A percentile compares a stretch with the other conserved stretches of the same genome.
Evolutionary conservation across 495 filamentous ascomycete genomes (phyloP).

Genomic region (Aspergillus biplanus): DNA sequence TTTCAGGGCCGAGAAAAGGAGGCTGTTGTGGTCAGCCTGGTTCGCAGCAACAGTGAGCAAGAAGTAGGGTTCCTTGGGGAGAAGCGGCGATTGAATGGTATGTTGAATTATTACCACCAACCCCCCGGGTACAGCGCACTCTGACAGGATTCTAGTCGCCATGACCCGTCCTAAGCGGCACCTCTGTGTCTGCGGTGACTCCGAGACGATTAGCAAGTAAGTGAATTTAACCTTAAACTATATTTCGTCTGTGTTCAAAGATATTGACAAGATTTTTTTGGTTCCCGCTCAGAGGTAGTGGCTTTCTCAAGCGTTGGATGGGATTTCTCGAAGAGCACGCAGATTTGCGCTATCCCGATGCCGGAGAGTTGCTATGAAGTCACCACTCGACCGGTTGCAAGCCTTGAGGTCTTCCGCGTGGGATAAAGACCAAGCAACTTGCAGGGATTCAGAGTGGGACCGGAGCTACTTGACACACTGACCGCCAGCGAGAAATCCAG

Average conservation of each 20-base stretch:
- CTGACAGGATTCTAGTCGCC: constrained; percentile 63
- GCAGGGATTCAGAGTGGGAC: not conserved
- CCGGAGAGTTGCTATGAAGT: constrained; percentile 53
- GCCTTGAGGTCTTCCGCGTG: constrained; percentile 2
- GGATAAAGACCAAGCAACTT: not conserved
- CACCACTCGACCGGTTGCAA: not conserved
- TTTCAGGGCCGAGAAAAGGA: constrained; percentile 99
- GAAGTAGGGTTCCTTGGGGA: constrained; percentile 97
- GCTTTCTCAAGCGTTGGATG: constrained; percentile 89
- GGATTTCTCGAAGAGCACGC: constrained; percentile 80
- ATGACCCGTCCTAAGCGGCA: constrained; percentile 94
- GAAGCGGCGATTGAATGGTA: constrained; percentile 88
- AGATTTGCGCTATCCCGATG: constrained; percentile 82
- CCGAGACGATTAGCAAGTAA: constrained; percentile 85
- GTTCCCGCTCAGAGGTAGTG: constrained; percentile 63
- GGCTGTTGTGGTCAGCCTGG: constrained; percentile 86
- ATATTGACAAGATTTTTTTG: constrained; percentile 13
- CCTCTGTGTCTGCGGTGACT: constrained; percentile 88
- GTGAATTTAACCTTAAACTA: constrained; percentile 33
- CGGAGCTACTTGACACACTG: not conserved
- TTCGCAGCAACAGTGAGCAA: constrained; percentile 81
- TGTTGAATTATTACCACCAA: constrained; percentile 14
- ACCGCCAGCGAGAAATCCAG: not conserved
- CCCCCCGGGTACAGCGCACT: not conserved
- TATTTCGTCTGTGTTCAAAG: not conserved